Evolutionary conservation across 805 yeast genomes (phyloP), one percentile per base, ranked within the genome.

Genomic region (Pichia deserticola): DNA sequence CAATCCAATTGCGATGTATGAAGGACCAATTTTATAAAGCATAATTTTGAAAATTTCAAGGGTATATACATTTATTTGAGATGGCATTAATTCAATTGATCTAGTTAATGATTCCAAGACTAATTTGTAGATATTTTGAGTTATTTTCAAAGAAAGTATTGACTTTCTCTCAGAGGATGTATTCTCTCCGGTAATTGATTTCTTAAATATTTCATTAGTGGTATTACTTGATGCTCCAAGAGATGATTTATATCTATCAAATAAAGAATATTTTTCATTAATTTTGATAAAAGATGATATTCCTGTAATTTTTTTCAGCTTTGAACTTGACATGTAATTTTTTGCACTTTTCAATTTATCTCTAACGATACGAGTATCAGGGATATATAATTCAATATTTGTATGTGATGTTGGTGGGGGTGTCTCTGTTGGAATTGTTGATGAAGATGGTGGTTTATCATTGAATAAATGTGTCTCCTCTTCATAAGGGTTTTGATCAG

Each of bases 81-180:
- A 69, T 1, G 92, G 87, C 0, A 82, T 74, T 37, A 88, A 69
- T 61, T 89, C 96, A 58, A 87, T 74, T 4, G 84, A 72, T 60
- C 97, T 73, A 3, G 90, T 84, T 5, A 89, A 71, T 1, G 90
- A 76, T 65, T 89, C 97, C 36, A 88, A 84, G 7, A 83, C 76
- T 15, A 86, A 77, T 55, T 81, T 82, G 39, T 89, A 69, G 50
- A 87, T 76, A 4, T 73, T 68, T 55, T 87, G 90, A 3, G 86
- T 81, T 29, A 72, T 68, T 13, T 67, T 57, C 7, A 83, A 61
- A 33, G 73, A 71, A 42, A 76, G 54, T 13, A 55, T 20, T 25
- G 36, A 33, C 32, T 50, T 54, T 5, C 47, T 51, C 28, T 51
- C 54, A 29, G 60, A 57, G 39, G 44, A 35, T 39, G 58, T 57